Evolutionary conservation across 1,139 yeast genomes (phyloP), one percentile per base, ranked within the genome.

Genomic region (Saccharomyces hybrid): DNA sequence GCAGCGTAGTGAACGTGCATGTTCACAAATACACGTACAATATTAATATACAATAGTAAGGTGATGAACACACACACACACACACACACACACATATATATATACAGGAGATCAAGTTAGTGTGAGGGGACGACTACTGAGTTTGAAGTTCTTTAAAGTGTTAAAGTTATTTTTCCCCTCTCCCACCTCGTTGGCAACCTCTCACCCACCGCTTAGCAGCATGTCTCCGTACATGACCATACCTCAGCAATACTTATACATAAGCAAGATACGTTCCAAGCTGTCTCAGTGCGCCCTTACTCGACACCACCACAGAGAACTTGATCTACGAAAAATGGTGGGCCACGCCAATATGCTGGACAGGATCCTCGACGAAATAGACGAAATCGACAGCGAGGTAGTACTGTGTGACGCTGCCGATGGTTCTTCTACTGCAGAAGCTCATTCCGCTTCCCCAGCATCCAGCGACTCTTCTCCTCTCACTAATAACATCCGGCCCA

Each of bases 341-440:
- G 64, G 66, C 23, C 66, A 64, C 54, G 67, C 67, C 1, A 63
- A 63, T 54, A 51, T 64, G 49, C 52, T 64, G 46, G 67, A 63
- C 51, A 56, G 58, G 31, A 51, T 62, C 13, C 51, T 61, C n/a
- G 60, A 56, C 16, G 54, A 56, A 4, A 56, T 56, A 9, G 56
- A 54, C 42, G 42, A 16, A 4, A 8, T 38, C 3, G 42, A 38
- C 2, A 16, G 42, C 3, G 42, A 38, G 6, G 9, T 38, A 9
- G 42, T 38, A 16, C 42, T 38, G 25, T 38, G 1, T 16, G 25
- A 38, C 25, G 23, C 25, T 16, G 42, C 42, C 4, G 14, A 13
- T 31, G 14, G 34, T 31, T 5, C 14, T 13, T 13, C 34, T 31
- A 31, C 34, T 31, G 6, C 34, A 4, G 7, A 13, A 31, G 34